Evolutionary conservation across 768 basidiomycete species (phyloP).

Genomic region (Amanita rimosa): DNA sequence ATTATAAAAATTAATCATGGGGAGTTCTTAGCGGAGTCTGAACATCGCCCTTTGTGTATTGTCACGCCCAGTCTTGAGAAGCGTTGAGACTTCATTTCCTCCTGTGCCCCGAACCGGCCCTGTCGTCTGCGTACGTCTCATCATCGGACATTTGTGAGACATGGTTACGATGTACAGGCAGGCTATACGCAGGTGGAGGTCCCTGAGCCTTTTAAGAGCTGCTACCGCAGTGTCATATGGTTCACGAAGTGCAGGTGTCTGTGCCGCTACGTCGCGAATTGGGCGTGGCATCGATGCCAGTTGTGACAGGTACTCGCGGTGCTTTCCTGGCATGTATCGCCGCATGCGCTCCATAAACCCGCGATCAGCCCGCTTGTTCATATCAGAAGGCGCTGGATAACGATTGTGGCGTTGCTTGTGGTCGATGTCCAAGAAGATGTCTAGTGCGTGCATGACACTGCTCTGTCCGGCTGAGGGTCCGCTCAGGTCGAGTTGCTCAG

Average conservation of each 20-base stretch:
- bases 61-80: constrained; percentile 86
- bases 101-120: constrained; percentile 76
- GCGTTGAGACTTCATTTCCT: constrained; percentile 69
- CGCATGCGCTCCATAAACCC: constrained; percentile 92
- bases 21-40: constrained; percentile 17
- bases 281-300: constrained; percentile 50
- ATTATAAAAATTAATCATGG: neutral
- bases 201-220: constrained; percentile 74
- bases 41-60: constrained; percentile 63
- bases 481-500: constrained; percentile 51
- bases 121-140: constrained; percentile 32
- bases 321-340: constrained; percentile 89
- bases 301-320: constrained; percentile 72
- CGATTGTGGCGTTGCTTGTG: constrained; percentile 67
- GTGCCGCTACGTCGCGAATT: constrained; percentile 49
- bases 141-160: constrained; percentile 56
- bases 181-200: constrained; percentile 83
- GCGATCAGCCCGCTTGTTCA: constrained; percentile 54
- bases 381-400: constrained; percentile 53
- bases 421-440: constrained; percentile 83
- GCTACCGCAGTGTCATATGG: constrained; percentile 73
- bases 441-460: constrained; percentile 77
- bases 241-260: constrained; percentile 47
- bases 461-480: constrained; percentile 96
- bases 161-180: constrained; percentile 81